A percentile compares a stretch with the other conserved stretches of the same genome.
Conservation (phyloP, 225 moss, liverwort and hornwort species). For the Physcomitrellopsis africana region DNA sequence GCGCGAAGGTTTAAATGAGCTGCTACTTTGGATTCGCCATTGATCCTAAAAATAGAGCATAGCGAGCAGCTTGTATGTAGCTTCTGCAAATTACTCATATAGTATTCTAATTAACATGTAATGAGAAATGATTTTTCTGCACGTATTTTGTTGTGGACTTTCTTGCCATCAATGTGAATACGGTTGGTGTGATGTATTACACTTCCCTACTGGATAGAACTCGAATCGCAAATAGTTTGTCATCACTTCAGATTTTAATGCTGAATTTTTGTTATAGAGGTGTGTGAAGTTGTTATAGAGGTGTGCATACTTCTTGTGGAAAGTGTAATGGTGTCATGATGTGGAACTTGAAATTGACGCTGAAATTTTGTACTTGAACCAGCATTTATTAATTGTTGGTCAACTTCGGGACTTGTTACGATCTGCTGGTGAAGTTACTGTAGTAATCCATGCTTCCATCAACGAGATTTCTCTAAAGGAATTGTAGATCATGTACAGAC, state of each 20-base stretch:
- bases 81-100: conserved; percentile 13
- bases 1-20: conserved; percentile 10
- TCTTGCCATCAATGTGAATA: neutral
- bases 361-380: neutral
- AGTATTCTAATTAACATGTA: neutral
- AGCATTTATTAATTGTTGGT: neutral
- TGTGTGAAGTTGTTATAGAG: neutral
- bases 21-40: conserved; percentile 2
- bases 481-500: too few species aligned
- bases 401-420: neutral
- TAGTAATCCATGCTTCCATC: neutral
- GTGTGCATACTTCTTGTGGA: neutral
- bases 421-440: neutral
- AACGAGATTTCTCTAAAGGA: too few species aligned
- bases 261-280: neutral
- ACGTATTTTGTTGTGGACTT: neutral
- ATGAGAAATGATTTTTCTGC: neutral
- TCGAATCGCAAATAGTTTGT: too few species aligned
- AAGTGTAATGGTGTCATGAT: neutral
- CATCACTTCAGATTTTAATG: neutral
- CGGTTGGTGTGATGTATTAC: neutral
- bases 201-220: too few species aligned
- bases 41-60: conserved; percentile 12
- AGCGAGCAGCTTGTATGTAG: neutral
- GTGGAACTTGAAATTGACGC: neutral